Percentiles rank a stretch among this genome's conserved stretches.
Evolutionary conservation across 805 yeast genomes (phyloP).

Genomic region (Wickerhamomyces canadensis): DNA sequence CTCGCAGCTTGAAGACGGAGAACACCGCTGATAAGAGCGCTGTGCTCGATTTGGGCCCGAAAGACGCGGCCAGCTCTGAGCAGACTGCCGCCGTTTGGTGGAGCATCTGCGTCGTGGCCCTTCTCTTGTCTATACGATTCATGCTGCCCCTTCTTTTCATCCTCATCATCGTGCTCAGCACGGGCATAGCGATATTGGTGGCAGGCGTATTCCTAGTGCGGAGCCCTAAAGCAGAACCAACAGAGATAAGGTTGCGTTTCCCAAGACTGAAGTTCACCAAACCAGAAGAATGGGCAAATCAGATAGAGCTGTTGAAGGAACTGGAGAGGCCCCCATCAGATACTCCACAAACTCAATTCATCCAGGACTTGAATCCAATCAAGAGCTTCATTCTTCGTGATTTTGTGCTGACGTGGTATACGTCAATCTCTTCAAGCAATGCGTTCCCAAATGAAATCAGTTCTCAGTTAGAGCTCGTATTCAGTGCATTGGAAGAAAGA

Average conservation of each 20-base stretch:
- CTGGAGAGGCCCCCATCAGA: slow-evolving; percentile 8
- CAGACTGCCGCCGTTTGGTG: background rate
- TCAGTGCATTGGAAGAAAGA: slow-evolving; percentile 37
- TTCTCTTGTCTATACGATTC: background rate
- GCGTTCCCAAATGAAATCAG: slow-evolving; percentile 38
- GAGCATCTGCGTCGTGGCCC: background rate
- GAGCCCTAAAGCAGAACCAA: slow-evolving; percentile 6
- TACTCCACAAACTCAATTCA: slow-evolving; percentile 13
- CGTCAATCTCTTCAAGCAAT: slow-evolving; percentile 34
- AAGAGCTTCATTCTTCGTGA: slow-evolving; percentile 42
- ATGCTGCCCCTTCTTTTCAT: background rate
- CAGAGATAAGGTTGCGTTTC: slow-evolving; percentile 7
- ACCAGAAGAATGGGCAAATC: slow-evolving; percentile 26
- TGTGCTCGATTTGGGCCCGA: too few relatives aligned
- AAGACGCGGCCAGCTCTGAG: too few relatives aligned
- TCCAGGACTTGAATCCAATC: slow-evolving; percentile 40
- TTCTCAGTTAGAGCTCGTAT: slow-evolving; percentile 35
- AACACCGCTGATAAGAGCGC: too few relatives aligned
- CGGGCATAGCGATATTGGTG: background rate
- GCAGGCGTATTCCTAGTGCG: slow-evolving; percentile 2
- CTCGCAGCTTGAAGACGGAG: too few relatives aligned
- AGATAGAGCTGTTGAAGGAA: slow-evolving; percentile 11
- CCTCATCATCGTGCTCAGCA: background rate
- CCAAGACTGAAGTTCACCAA: slow-evolving; percentile 24
- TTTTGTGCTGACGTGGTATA: slow-evolving; percentile 55